Evolutionary conservation across 108 stramenopile genomes (phyloP), one percentile per base, ranked within the genome.

Genomic region (Skeletonema potamos): DNA sequence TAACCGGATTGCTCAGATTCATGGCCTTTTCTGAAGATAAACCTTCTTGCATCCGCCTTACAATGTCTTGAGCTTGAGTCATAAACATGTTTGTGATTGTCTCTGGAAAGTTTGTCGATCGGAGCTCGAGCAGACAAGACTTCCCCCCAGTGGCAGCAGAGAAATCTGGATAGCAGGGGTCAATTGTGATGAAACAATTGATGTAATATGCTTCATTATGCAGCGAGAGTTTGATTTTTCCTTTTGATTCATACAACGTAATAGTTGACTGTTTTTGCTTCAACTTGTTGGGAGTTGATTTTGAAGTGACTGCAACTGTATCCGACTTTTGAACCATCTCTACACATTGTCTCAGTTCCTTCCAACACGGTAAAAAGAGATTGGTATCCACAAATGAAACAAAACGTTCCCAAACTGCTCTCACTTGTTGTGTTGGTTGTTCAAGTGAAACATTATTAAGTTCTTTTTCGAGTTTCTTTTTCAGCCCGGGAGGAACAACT

Each of bases 381-480:
- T 85, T 85, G 29, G 59, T 68, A 57, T 85, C 77, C 5, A 82
- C 39, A 66, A 85, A 85, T 2, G 56, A 27, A 51, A 66, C 41
- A 6, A 82, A 30, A 24, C 63, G 43, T 54, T 70, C 43, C 44
- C 64, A 64, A 12, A 81, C 79, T 6, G 65, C 48, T 1, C 68
- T 27, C 6, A 84, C 72, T 73, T 84, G 82, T 46, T 83, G 62
- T 39, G 11, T 30, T 2, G 69, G 30, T 11, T 30, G n/a, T 29
- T 80, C 79, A 15, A 2, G 34, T 26, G 76, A 60, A 26, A 66
- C 55, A 39, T 27, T 30, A 27, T 37, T 55, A 56, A 81, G 15
- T 27, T 81, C 84, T 11, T 69, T 65, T 63, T 85, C 81, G 7
- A 85, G 33, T 20, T 85, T 85, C 64, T 79, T 85, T 64, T 85